Base-by-base conservation (phyloP, 257 asterid species). In the Solanum rostratum region DNA sequence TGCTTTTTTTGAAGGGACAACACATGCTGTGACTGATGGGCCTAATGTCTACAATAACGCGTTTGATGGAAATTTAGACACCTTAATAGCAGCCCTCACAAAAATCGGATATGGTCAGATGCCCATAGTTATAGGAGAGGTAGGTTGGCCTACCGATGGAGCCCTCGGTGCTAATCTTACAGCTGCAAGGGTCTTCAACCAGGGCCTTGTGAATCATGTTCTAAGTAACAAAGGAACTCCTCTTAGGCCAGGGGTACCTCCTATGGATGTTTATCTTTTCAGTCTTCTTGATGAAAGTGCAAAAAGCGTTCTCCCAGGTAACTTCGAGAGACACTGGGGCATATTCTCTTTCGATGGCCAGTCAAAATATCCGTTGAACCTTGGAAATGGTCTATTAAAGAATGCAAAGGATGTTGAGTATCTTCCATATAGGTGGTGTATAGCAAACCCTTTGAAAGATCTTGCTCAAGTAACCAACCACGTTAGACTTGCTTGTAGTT, bases 81-180 rank as follows among this genome's bases (percentile, higher is more conserved):
- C 99, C 12, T 87, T 96, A 59, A 94, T 93, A 78, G 85, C 97
- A n/a, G 97, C 99, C 82, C 95, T 95, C 59, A 62, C 81, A 68
- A 96, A 91, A 86, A 82, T 96, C 16, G 98, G 99, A 19, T 96
- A 86, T 54, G 91, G 92, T 19, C 97, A 92, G 79, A 94, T 96
- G 98, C 97, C 98, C 0, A 91, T 96, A 22, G 90, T 92, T 22
- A 86, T 96, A 82, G 98, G 99, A 16, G 99, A 96, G 91, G 90
- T 96, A 37, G 99, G 98, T 30, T 96, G 99, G 99, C 98, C 99
- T 0, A 90, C 98, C 0, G 98, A 96, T 46, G 99, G 98, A 37
- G 93, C 93, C 8, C 14, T 87, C 1, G 88, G 97, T 57, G 98
- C 99, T 19, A 95, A 92, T 84, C 90, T 91, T 63, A 90, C 91